Percentiles rank a stretch among this genome's conserved stretches.
Conservation (phyloP, 495 filamentous ascomycete genomes). For the Lentithecium fluviatile region DNA sequence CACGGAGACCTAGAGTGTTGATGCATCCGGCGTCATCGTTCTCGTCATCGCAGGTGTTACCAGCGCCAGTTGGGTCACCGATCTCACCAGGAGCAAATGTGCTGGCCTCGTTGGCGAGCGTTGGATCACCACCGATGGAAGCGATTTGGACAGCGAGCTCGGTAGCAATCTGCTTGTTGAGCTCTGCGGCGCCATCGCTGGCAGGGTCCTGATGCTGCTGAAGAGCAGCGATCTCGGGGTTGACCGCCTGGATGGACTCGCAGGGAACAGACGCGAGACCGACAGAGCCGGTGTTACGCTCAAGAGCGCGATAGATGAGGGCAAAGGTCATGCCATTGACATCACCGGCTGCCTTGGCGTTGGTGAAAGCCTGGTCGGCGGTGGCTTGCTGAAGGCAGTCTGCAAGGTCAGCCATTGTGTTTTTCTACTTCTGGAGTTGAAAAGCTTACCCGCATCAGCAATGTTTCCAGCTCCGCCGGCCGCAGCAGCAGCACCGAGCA, state of each 20-base stretch:
- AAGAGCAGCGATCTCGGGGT: slow-evolving; percentile 36
- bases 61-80: slow-evolving; percentile 55
- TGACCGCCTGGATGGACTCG: slow-evolving; percentile 45
- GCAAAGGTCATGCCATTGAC: slow-evolving; percentile 57
- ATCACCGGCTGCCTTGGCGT: slow-evolving; percentile 62
- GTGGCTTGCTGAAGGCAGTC: slow-evolving; percentile 67
- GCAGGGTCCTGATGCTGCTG: slow-evolving; percentile 52
- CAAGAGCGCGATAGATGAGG: slow-evolving; percentile 61
- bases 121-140: slow-evolving; percentile 58
- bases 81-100: slow-evolving; percentile 62
- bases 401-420: slow-evolving; percentile 30
- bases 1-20: slow-evolving; percentile 58
- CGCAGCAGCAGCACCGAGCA: slow-evolving; percentile 61
- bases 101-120: slow-evolving; percentile 53
- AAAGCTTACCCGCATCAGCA: slow-evolving; percentile 43
- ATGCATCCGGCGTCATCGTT: slow-evolving; percentile 62
- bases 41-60: slow-evolving; percentile 55
- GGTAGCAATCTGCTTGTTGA: slow-evolving; percentile 57
- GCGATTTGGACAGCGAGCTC: slow-evolving; percentile 56
- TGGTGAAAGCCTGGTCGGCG: slow-evolving; percentile 70
- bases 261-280: slow-evolving; percentile 56
- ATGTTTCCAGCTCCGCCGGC: slow-evolving; percentile 57
- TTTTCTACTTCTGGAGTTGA: not conserved
- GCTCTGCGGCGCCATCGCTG: slow-evolving; percentile 49
- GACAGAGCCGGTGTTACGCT: slow-evolving; percentile 61